phyloP scores from a whole-genome alignment of 2,329 filamentous ascomycete genomes.

The Aspergillus eucalypticola region DNA sequence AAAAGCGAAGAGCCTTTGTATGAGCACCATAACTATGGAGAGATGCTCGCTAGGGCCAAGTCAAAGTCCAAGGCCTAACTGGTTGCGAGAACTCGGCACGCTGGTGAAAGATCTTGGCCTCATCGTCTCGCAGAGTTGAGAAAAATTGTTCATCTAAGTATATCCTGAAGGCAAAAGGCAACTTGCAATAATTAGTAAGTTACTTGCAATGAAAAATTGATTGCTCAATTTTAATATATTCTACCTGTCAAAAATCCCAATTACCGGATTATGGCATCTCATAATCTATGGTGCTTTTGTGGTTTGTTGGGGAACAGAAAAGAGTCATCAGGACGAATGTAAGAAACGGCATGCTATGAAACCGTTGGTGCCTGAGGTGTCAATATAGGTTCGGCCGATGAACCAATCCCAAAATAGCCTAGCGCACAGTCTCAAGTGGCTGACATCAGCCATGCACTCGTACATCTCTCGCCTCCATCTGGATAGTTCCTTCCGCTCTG shows the following conservation, averaged over 20 bases:
- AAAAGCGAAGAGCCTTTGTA: not conserved
- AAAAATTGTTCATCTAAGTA: not conserved
- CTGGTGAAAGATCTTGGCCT: not conserved
- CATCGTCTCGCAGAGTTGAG: not conserved
- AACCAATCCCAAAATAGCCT: too few species aligned
- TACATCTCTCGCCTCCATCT: too few species aligned
- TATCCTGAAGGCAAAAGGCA: not conserved
- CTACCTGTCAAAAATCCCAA: not conserved
- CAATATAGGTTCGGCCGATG: too few species aligned
- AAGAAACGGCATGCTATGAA: too few species aligned
- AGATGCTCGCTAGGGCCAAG: not conserved
- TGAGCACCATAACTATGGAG: not conserved
- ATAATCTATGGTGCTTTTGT: too few species aligned
- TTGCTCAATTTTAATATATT: not conserved
- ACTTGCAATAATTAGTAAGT: not conserved
- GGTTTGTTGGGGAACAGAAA: too few species aligned
- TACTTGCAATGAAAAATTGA: not conserved
- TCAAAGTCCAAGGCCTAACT: not conserved
- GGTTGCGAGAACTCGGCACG: not conserved
- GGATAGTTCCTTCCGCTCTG: too few species aligned
- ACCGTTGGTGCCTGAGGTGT: too few species aligned
- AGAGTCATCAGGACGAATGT: too few species aligned
- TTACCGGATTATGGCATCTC: too few species aligned
- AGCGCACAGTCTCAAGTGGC: not conserved
- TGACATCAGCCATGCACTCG: slow-evolving; percentile 9